Evolutionary conservation across 805 yeast species (phyloP), one percentile per base, ranked within the genome.

Genomic region (Suhomyces vadensis): DNA sequence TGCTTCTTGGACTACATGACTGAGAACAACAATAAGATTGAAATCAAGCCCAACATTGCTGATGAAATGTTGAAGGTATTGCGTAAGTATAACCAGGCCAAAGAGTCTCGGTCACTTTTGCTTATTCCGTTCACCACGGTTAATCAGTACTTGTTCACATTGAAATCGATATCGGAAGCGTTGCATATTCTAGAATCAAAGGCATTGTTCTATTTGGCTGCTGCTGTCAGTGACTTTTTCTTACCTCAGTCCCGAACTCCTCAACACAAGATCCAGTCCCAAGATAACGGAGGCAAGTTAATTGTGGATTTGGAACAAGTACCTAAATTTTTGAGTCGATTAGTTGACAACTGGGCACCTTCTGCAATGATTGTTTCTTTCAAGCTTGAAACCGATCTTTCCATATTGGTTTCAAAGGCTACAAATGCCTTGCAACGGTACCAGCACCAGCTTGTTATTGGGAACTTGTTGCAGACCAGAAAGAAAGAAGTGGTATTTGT

Each of bases 191-290:
- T 78, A 31, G 85, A 82, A 2, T 63, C 75, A 4, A 70, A 69
- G 43, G 87, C 90, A 0, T 61, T 94, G 31, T 88, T 92, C 60
- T 94, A 85, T 60, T 73, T 94, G 42, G 99, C 99, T 0, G 98
- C 99, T 6, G 99, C 99, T 0, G 99, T 94, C 0, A 87, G 96
- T 6, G 99, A 94, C 62, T 94, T 94, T 65, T 94, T 91, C 67
- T 74, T 94, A 33, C 99, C 99, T 1, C 79, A 78, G 35, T 82
- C 91, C 1, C 76, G 87, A 51, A 73, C 90, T 55, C 95, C 97
- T 2, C 90, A 89, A 56, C 99, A 94, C 67, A 94, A 94, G 67
- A 94, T 94, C 49, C 99, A 94, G 65, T 84, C 95, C 4, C 83
- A 82, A 46, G 81, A 79, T 13, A 31, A 39, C 16, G 79, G 79